phyloP scores from a whole-genome alignment of 371 early-diverging fungal genomes.

The Funneliformis caledonium region DNA sequence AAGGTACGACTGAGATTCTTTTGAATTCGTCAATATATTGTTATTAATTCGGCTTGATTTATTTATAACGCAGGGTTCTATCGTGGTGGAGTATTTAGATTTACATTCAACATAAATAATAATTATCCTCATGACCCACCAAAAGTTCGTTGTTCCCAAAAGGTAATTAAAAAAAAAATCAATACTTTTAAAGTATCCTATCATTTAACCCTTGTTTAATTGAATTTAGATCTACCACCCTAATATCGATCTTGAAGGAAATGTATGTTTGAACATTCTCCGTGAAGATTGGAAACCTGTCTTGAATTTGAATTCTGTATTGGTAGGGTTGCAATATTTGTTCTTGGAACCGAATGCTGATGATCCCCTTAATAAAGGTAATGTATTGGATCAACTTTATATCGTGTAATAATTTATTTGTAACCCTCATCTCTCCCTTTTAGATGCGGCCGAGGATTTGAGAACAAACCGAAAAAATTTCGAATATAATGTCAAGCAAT shows the following conservation, averaged over 20 bases:
- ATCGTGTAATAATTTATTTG: background rate
- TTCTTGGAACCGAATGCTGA: slow-evolving; percentile 98
- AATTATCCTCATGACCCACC: slow-evolving; percentile 99
- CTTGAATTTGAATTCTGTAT: slow-evolving; percentile 92
- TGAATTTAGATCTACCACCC: slow-evolving; percentile 92
- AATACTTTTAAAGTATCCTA: background rate
- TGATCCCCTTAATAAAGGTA: slow-evolving; percentile 97
- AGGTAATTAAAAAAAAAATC: slow-evolving; percentile 57
- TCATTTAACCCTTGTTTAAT: background rate
- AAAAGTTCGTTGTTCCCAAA: slow-evolving; percentile 92
- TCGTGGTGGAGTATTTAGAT: slow-evolving; percentile 88
- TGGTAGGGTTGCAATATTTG: slow-evolving; percentile 95
- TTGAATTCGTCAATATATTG: background rate
- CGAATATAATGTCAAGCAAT: slow-evolving; percentile 67
- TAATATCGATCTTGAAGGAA: slow-evolving; percentile 97
- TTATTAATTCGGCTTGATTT: background rate
- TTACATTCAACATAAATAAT: slow-evolving; percentile 88
- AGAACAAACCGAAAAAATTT: slow-evolving; percentile 66
- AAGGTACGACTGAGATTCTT: slow-evolving; percentile 61
- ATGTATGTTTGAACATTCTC: slow-evolving; percentile 98
- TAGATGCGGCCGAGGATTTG: slow-evolving; percentile 82
- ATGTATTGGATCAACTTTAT: background rate
- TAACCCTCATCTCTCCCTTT: background rate
- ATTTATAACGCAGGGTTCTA: slow-evolving; percentile 77
- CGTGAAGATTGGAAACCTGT: slow-evolving; percentile 99